A percentile compares a stretch with the other conserved stretches of the same genome.
phyloP scores from a whole-genome alignment of 2,329 filamentous ascomycete species.

The Ophiostoma novo-ulmi region DNA sequence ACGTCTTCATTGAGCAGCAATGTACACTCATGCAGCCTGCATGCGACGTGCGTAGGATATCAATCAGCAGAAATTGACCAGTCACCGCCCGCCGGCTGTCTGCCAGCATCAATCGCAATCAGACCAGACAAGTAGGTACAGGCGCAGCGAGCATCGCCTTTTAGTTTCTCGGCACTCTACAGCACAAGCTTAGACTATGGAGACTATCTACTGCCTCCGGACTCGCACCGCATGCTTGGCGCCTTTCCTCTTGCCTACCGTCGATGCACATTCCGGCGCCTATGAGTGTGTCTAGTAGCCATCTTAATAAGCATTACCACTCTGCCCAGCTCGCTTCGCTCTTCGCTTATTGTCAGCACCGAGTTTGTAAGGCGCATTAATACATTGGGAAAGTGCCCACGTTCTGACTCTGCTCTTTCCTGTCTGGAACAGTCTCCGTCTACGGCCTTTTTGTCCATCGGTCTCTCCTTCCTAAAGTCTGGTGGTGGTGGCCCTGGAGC shows the following conservation, averaged over 20 bases:
- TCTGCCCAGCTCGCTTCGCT: not conserved
- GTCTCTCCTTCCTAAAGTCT: not conserved
- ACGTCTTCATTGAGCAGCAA: not conserved
- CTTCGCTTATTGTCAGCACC: not conserved
- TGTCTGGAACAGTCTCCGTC: not conserved
- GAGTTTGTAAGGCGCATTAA: not conserved
- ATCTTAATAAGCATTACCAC: not conserved
- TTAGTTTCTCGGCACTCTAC: not conserved
- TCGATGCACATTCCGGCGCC: not conserved
- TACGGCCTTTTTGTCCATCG: not conserved
- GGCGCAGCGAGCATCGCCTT: not conserved
- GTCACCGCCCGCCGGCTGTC: constrained; percentile 6
- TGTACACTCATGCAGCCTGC: constrained; percentile 3
- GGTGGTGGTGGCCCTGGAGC: not conserved
- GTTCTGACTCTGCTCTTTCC: not conserved
- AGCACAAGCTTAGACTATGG: not conserved
- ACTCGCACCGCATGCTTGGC: not conserved
- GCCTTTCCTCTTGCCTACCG: not conserved
- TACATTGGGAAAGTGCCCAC: not conserved
- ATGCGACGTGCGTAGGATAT: not conserved
- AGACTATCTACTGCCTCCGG: not conserved
- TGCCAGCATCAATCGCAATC: not conserved
- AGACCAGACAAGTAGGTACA: constrained; percentile 1
- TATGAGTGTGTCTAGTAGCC: not conserved
- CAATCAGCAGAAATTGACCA: not conserved